Base-by-base conservation (phyloP, 2,329 filamentous ascomycete species). In the Herpotrichia juniperi region DNA sequence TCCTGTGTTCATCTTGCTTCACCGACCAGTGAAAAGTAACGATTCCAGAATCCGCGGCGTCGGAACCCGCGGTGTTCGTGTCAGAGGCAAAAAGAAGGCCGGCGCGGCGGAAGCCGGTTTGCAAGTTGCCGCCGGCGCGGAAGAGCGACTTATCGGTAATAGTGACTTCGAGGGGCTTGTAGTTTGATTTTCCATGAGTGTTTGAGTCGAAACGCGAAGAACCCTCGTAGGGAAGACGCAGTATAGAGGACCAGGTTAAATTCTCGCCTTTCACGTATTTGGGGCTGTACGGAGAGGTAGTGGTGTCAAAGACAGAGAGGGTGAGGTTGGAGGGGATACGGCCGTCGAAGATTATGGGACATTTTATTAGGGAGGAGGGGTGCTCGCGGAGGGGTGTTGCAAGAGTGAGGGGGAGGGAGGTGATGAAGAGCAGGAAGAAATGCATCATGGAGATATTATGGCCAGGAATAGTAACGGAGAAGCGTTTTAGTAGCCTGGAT, bases 281-380 rank as follows among this genome's bases (percentile, higher is more conserved):
- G 0, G 64, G 50, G 44, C 53, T 63, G 50, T 52, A 67, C 8
- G 60, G 63, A 1, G 59, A 57, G 8, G 51, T 50, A 6, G 54
- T 32, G 6, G 46, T 50, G 44, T 68, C 60, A 28, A 70, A 68
- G 8, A 54, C 51, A 2, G 50, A 7, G 16, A 63, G 57, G 9
- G 61, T 58, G 10, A 56, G 46, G 39, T 66, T 67, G 11, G 46
- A 19, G 11, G 43, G 50, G 19, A 70, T 46, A 21, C 64, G 63
- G n/a, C 63, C 64, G 44, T 69, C 67, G 47, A 70, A 66, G 37
- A 69, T 63, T 10, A 70, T 45, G n/a, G 66, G 66, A 24, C 66
- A 68, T 56, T 62, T 53, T 1, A 61, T 58, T 11, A 37, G 11
- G 17, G 10, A 9, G 5, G 4, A 26, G 28, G 16, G 8, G n/a